A percentile compares a stretch with the other conserved stretches of the same genome.
These are phyloP conservation scores for Fraxinus angustifolia DNA, from an alignment of 305 asterid species.

Conservation along the genomic window DNA sequence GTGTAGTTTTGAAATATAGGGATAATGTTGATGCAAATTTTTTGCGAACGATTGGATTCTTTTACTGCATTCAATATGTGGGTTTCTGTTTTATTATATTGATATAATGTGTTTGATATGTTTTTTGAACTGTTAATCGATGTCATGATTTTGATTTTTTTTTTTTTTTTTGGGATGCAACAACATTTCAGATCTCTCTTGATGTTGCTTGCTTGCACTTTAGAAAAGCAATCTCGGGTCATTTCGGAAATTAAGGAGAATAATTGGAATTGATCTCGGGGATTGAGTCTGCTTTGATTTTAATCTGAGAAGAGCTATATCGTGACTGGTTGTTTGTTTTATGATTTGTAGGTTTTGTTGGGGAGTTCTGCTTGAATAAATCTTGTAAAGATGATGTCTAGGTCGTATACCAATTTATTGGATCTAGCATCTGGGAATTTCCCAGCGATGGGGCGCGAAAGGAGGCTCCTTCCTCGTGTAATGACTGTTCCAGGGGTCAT, in stretches of 20 bases:
- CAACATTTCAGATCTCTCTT: constrained; percentile 34
- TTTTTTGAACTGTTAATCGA: not conserved
- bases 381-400: constrained; percentile 42
- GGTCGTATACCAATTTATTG: constrained; percentile 43
- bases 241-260: not conserved
- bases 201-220: constrained; percentile 13
- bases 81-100: constrained; percentile 36
- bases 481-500: constrained; percentile 52
- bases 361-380: constrained; percentile 20
- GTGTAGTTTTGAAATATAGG: constrained; percentile 3
- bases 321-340: not conserved
- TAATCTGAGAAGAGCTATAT: constrained; percentile 1
- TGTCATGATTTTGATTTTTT: constrained; percentile 7
- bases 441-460: constrained; percentile 43
- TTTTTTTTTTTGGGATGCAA: not conserved
- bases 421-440: constrained; percentile 54
- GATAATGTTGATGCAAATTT: not conserved
- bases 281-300: constrained; percentile 15
- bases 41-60: constrained; percentile 15
- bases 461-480: constrained; percentile 41
- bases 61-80: constrained; percentile 14
- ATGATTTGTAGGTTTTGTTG: constrained; percentile 3
- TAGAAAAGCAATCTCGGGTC: not conserved
- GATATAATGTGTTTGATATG: constrained; percentile 23
- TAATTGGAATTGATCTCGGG: not conserved